phyloP scores from a whole-genome alignment of 352 stramenopile genomes.

The Phytophthora idaei region DNA sequence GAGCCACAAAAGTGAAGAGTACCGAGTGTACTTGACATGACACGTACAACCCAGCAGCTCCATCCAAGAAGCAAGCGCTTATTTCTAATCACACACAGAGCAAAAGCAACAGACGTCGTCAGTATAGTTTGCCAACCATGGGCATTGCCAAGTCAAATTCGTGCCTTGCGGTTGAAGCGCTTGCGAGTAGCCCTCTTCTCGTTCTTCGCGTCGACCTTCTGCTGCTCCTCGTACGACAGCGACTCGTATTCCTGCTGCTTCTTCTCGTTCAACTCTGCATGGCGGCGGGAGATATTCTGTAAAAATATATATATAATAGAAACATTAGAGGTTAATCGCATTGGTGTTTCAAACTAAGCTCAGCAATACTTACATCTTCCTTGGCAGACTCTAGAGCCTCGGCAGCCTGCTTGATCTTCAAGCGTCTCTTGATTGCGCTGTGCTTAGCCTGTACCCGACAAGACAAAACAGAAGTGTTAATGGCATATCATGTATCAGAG shows the following conservation, averaged over 20 bases:
- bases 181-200: conserved; percentile 77
- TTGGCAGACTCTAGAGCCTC: conserved; percentile 37
- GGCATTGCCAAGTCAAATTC: conserved; percentile 3
- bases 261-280: conserved; percentile 70
- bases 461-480: conserved; percentile 1
- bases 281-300: conserved; percentile 55
- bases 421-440: conserved; percentile 73
- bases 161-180: conserved; percentile 66
- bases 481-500: not conserved
- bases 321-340: not conserved
- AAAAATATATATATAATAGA: not conserved
- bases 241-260: conserved; percentile 81
- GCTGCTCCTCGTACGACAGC: conserved; percentile 83
- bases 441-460: conserved; percentile 58
- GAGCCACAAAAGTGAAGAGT: too few relatives aligned
- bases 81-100: conserved; percentile 24
- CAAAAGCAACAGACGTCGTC: conserved; percentile 5
- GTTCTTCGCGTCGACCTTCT: conserved; percentile 75
- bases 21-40: not conserved
- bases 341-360: not conserved
- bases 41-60: not conserved
- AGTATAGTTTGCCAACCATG: not conserved
- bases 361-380: conserved; percentile 34
- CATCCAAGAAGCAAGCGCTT: conserved; percentile 3
- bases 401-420: conserved; percentile 66